Evolutionary conservation across 148 eudicot species (phyloP), one percentile per base, ranked within the genome.

Genomic region (Persicaria tinctoria): DNA sequence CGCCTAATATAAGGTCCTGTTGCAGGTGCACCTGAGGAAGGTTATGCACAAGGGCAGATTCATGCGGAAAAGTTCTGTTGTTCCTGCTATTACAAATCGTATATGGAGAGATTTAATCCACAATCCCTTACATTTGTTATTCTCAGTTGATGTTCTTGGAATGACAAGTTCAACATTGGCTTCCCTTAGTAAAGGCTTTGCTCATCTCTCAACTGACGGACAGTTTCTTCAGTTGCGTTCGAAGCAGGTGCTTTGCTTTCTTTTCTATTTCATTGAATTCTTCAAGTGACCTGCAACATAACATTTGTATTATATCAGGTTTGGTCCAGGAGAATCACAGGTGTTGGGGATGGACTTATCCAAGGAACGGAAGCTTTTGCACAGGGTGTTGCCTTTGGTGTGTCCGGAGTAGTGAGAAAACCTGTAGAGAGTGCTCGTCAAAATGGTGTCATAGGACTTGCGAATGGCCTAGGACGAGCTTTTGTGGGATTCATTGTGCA

Each of bases 331-430:
- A 90, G 86, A 82, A 86, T 96, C 54, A 92, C 97, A 12, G 90
- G 97, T 79, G 97, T 96, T 73, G 97, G 99, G 60, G 99, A 96
- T 85, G 99, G 99, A 78, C 49, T 96, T 75, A 85, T 79, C 20
- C 97, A 96, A 86, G 99, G 99, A 85, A 96, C 99, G 49, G 99
- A 96, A 85, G 99, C 99, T 80, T 89, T 96, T 75, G 99, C 99
- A 48, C 99, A 96, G 85, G 99, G 99, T 78, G 70, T 96, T 86
- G 99, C 95, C 79, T 96, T 96, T 86, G 99, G 99, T 38, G 89
- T 96, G 50, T 86, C 99, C 57, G 99, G 99, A 45, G 95, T 96
- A n/a, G 88, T 96, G 76, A 92, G 85, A 66, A 96, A 92, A 77
- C 99, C 99, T 51, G 84, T 96, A 81, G 97, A 90, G 78, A 96